These are phyloP conservation scores for Penicillium corylophilum DNA, from an alignment of 2,329 filamentous ascomycete species.

Conservation along the genomic window DNA sequence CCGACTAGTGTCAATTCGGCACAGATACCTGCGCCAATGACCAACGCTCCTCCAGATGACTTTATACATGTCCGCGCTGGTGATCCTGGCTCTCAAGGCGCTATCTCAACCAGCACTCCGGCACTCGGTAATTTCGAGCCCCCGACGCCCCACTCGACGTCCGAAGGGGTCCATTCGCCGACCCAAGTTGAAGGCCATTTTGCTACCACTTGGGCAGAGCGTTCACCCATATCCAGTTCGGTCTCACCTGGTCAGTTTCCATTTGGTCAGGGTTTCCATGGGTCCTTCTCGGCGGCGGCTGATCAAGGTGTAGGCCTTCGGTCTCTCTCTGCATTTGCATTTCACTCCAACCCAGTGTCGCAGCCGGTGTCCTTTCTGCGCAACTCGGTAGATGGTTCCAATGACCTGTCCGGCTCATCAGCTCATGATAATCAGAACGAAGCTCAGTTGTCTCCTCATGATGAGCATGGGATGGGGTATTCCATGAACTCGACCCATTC, in stretches of 20 bases:
- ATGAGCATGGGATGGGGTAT: slow-evolving; percentile 9
- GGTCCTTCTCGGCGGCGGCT: slow-evolving; percentile 21
- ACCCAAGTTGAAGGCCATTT: slow-evolving; percentile 14
- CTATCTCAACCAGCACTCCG: slow-evolving; percentile 17
- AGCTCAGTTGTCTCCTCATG: background rate
- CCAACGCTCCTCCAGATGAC: slow-evolving; percentile 12
- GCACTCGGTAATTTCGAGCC: slow-evolving; percentile 17
- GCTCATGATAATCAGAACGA: slow-evolving; percentile 9
- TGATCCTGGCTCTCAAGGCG: slow-evolving; percentile 14
- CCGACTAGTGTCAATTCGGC: slow-evolving; percentile 10
- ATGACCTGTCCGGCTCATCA: slow-evolving; percentile 32
- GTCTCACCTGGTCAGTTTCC: slow-evolving; percentile 18
- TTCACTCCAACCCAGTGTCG: slow-evolving; percentile 32
- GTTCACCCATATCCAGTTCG: slow-evolving; percentile 16
- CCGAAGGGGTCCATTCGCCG: slow-evolving; percentile 12
- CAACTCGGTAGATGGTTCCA: slow-evolving; percentile 33
- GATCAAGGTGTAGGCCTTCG: slow-evolving; percentile 27
- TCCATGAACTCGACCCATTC: background rate
- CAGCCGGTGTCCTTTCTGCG: slow-evolving; percentile 39
- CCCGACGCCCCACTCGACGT: slow-evolving; percentile 7
- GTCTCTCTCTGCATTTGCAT: slow-evolving; percentile 29
- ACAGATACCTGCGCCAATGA: slow-evolving; percentile 12
- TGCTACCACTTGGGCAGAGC: slow-evolving; percentile 22
- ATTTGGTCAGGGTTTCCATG: slow-evolving; percentile 17
- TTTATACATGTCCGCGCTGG: slow-evolving; percentile 10